Conservation (phyloP, 129 eudicot genomes). For the Lactuca saligna region DNA sequence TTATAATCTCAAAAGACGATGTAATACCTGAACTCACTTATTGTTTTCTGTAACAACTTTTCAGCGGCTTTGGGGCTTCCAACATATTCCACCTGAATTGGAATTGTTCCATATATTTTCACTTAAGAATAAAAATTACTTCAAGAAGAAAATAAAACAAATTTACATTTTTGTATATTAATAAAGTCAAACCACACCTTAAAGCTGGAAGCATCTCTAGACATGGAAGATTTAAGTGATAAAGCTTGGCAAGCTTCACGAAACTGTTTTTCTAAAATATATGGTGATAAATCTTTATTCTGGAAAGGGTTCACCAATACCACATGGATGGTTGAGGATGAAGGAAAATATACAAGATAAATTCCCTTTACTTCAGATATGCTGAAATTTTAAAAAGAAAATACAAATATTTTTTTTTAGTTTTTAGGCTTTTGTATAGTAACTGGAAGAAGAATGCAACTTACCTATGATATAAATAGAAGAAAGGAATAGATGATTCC, state of each 20-base stretch:
- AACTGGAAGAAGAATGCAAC: slow-evolving; percentile 11
- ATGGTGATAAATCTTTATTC: slow-evolving; percentile 65
- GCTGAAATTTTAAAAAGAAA: slow-evolving; percentile 42
- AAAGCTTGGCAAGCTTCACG: slow-evolving; percentile 84
- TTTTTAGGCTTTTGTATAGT: not conserved
- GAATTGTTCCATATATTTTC: not conserved
- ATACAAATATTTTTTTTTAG: not conserved
- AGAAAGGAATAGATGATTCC: slow-evolving; percentile 66
- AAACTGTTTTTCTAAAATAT: slow-evolving; percentile 68
- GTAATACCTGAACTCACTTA: slow-evolving; percentile 71
- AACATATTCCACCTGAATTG: slow-evolving; percentile 75
- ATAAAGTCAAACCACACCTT: slow-evolving; percentile 48
- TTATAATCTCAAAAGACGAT: not conserved
- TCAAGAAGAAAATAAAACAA: no score
- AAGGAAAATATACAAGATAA: slow-evolving; percentile 83
- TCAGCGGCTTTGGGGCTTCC: slow-evolving; percentile 74
- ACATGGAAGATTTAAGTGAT: slow-evolving; percentile 50
- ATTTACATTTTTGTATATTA: not conserved
- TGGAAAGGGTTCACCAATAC: slow-evolving; percentile 80
- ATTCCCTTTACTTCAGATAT: slow-evolving; percentile 72
- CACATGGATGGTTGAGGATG: slow-evolving; percentile 61
- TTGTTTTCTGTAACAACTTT: slow-evolving; percentile 61
- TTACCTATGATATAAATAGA: slow-evolving; percentile 95
- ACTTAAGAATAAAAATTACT: no score
- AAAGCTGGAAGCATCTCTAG: slow-evolving; percentile 54